These are phyloP conservation scores for Nicotiana tomentosiformis DNA, from an alignment of 257 asterid species.

Conservation along the genomic window DNA sequence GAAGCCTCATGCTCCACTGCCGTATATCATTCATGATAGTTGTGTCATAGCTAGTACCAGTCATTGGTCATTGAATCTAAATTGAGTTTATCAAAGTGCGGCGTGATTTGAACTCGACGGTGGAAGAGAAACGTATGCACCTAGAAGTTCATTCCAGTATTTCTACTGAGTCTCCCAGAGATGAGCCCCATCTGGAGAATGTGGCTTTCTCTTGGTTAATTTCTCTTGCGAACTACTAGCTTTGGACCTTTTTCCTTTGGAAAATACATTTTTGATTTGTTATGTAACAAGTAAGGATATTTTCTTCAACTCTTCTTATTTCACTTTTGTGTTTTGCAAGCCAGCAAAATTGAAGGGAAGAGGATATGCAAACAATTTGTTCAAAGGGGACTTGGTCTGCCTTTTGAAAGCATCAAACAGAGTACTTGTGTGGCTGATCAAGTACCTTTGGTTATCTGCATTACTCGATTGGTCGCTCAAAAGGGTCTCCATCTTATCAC, in stretches of 20 bases:
- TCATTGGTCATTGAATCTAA: neutral
- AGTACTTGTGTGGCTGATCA: slow-evolving; percentile 16
- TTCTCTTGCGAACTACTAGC: neutral
- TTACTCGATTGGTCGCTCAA: slow-evolving; percentile 83
- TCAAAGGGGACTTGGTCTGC: slow-evolving; percentile 81
- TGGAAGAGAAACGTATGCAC: neutral
- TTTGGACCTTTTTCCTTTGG: neutral
- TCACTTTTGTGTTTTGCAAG: slow-evolving; percentile 26
- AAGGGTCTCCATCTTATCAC: slow-evolving; percentile 87
- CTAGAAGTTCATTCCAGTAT: neutral
- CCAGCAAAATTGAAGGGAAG: slow-evolving; percentile 52
- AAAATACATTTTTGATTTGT: neutral
- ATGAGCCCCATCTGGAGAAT: neutral
- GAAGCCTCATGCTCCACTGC: neutral
- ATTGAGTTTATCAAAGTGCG: neutral
- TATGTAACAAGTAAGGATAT: neutral
- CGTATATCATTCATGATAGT: neutral
- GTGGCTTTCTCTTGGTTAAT: neutral
- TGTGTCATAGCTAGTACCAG: neutral
- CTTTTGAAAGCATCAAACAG: slow-evolving; percentile 25
- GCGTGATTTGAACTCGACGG: neutral
- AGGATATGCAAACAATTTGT: slow-evolving; percentile 69
- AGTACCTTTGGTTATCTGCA: slow-evolving; percentile 73
- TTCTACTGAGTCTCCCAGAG: neutral
- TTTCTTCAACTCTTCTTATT: slow-evolving; percentile 11